phyloP scores from a whole-genome alignment of 805 yeast genomes.

The Wickerhamiella dianesei region DNA sequence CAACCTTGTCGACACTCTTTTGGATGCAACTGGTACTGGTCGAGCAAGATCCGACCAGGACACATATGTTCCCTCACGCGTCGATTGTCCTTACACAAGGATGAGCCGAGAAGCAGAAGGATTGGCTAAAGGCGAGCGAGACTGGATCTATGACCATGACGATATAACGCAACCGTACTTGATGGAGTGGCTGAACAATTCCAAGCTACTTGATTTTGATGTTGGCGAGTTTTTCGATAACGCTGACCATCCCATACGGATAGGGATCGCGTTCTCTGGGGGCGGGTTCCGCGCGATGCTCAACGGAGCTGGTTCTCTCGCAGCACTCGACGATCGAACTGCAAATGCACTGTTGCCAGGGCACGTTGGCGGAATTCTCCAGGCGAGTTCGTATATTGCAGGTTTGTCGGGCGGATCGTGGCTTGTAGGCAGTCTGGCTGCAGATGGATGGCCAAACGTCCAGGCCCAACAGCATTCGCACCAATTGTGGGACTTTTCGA shows the following conservation, averaged over 20 bases:
- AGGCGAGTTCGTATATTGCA: constrained; percentile 39
- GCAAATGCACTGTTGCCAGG: constrained; percentile 21
- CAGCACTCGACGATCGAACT: constrained; percentile 36
- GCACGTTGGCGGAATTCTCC: constrained; percentile 37
- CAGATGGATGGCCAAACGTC: constrained; percentile 28
- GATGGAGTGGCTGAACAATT: constrained; percentile 32
- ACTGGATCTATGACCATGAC: constrained; percentile 23
- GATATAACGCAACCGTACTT: constrained; percentile 25
- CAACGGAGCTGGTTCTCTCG: constrained; percentile 38
- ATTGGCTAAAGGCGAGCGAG: constrained; percentile 13
- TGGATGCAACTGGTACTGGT: neutral
- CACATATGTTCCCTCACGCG: constrained; percentile 4
- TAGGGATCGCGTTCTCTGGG: constrained; percentile 47
- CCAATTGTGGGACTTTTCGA: constrained; percentile 20
- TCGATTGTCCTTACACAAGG: constrained; percentile 1
- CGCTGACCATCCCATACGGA: constrained; percentile 17
- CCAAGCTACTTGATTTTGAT: constrained; percentile 36
- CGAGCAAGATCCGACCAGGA: constrained; percentile 7
- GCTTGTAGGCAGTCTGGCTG: constrained; percentile 38
- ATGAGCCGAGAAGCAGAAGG: constrained; percentile 5
- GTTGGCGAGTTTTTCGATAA: constrained; percentile 24
- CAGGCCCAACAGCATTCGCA: constrained; percentile 12
- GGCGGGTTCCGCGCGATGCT: constrained; percentile 66
- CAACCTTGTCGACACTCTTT: constrained; percentile 1
- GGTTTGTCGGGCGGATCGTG: constrained; percentile 65